phyloP scores from a whole-genome alignment of 805 yeast species.

The Candida michaelii region DNA sequence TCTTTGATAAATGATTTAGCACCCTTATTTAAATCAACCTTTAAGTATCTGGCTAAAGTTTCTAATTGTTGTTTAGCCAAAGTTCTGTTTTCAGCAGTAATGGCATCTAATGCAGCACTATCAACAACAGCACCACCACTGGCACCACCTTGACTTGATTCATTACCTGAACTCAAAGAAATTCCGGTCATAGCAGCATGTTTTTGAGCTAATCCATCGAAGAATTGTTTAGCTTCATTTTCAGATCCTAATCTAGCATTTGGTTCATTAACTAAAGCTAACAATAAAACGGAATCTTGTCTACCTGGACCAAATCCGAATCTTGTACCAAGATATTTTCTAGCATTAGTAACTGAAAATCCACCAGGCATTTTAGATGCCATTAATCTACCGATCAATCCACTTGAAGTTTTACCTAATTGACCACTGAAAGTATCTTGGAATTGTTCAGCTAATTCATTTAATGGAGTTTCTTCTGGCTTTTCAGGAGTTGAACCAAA shows the following conservation, averaged over 20 bases:
- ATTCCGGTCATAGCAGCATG: slow-evolving; percentile 85
- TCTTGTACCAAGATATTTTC: slow-evolving; percentile 87
- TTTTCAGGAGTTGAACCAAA: slow-evolving; percentile 98
- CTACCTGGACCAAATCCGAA: slow-evolving; percentile 94
- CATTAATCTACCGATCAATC: slow-evolving; percentile 86
- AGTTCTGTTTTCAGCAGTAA: slow-evolving; percentile 66
- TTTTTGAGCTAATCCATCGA: slow-evolving; percentile 78
- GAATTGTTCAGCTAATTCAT: slow-evolving; percentile 92
- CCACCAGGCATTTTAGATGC: slow-evolving; percentile 99
- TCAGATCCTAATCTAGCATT: slow-evolving; percentile 83
- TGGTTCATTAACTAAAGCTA: slow-evolving; percentile 89
- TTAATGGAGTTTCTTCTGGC: slow-evolving; percentile 97
- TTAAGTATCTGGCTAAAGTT: slow-evolving; percentile 91
- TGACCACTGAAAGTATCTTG: slow-evolving; percentile 87
- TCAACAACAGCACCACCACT: slow-evolving; percentile 87
- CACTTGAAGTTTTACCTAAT: slow-evolving; percentile 90
- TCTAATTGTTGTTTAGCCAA: slow-evolving; percentile 81
- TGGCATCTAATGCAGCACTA: slow-evolving; percentile 89
- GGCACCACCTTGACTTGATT: slow-evolving; percentile 51
- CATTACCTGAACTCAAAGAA: slow-evolving; percentile 65
- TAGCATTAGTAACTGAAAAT: slow-evolving; percentile 84
- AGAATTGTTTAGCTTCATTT: slow-evolving; percentile 84
- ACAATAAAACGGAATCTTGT: slow-evolving; percentile 85
- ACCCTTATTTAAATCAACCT: slow-evolving; percentile 87
- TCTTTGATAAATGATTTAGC: slow-evolving; percentile 79